A percentile compares a stretch with the other conserved stretches of the same genome.
These are phyloP conservation scores for Glycyrrhiza uralensis DNA, from an alignment of 306 rosid genomes.

Conservation along the genomic window DNA sequence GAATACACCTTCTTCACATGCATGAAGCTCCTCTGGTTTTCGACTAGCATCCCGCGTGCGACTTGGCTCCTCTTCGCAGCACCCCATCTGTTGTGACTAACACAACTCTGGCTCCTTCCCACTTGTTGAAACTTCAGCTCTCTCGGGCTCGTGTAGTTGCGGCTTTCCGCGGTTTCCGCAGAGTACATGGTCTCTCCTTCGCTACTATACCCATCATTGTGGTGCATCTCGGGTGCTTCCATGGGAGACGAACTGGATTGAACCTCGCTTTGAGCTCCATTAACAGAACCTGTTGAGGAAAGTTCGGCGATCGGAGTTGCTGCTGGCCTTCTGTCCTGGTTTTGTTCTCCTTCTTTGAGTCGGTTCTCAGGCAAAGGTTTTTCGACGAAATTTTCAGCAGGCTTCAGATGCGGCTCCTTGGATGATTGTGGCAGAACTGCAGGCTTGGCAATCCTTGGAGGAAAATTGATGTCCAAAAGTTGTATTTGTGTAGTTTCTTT, in stretches of 20 bases:
- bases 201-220: conserved; percentile 70
- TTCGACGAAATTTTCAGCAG: conserved; percentile 38
- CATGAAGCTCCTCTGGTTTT: conserved; percentile 74
- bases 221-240: conserved; percentile 51
- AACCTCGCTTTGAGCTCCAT: conserved; percentile 69
- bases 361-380: conserved; percentile 45
- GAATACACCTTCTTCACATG: conserved; percentile 86
- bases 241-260: conserved; percentile 74
- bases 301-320: conserved; percentile 42
- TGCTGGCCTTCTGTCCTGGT: conserved; percentile 19
- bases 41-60: conserved; percentile 55
- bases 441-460: conserved; percentile 59
- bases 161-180: conserved; percentile 94
- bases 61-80: conserved; percentile 55
- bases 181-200: conserved; percentile 99
- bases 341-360: conserved; percentile 38
- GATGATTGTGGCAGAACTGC: conserved; percentile 35
- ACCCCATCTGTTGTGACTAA: conserved; percentile 77
- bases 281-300: conserved; percentile 78
- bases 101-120: conserved; percentile 97
- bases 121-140: conserved; percentile 71
- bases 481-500: conserved; percentile 53
- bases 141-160: conserved; percentile 79
- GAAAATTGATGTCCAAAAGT: conserved; percentile 92
- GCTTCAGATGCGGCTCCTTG: conserved; percentile 35